Evolutionary conservation across 2,329 filamentous ascomycete species (phyloP).

Genomic region (Trichoderma koningii): DNA sequence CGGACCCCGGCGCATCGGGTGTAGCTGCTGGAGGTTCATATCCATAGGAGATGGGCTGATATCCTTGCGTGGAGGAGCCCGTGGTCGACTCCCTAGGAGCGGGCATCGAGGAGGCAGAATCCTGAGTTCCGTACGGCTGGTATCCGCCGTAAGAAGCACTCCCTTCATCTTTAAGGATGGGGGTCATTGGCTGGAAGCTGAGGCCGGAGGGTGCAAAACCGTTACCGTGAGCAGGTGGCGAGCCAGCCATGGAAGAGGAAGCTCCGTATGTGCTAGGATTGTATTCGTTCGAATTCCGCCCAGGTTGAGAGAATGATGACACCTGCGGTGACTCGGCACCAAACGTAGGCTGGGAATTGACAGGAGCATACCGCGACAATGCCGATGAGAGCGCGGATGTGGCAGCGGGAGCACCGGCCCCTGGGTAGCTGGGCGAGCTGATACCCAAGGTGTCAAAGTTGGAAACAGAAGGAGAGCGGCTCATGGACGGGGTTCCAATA

Average conservation of each 20-base stretch:
- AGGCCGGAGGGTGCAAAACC: slow-evolving; percentile 31
- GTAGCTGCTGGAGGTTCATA: slow-evolving; percentile 52
- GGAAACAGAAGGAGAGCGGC: slow-evolving; percentile 69
- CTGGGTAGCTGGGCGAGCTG: slow-evolving; percentile 39
- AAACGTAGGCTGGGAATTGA: slow-evolving; percentile 33
- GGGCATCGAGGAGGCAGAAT: slow-evolving; percentile 9
- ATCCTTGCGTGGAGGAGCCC: slow-evolving; percentile 38
- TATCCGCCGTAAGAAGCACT: slow-evolving; percentile 31
- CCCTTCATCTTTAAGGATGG: slow-evolving; percentile 11
- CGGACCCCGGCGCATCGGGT: slow-evolving; percentile 29
- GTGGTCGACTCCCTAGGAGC: not conserved
- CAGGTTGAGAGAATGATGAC: slow-evolving; percentile 38
- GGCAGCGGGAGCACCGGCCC: slow-evolving; percentile 39
- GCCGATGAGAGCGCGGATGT: slow-evolving; percentile 41
- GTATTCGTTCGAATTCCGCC: slow-evolving; percentile 38
- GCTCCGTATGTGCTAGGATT: slow-evolving; percentile 42
- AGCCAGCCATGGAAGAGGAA: slow-evolving; percentile 35
- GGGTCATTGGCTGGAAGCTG: slow-evolving; percentile 35
- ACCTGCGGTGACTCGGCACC: slow-evolving; percentile 54
- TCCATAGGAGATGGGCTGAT: slow-evolving; percentile 50
- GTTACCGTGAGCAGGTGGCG: slow-evolving; percentile 27
- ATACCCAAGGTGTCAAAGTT: slow-evolving; percentile 76
- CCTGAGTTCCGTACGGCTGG: slow-evolving; percentile 35
- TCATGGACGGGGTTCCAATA: slow-evolving; percentile 72
- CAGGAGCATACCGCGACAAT: slow-evolving; percentile 41